Conservation (phyloP, 768 basidiomycete genomes). For the Tricholoma sp. region DNA sequence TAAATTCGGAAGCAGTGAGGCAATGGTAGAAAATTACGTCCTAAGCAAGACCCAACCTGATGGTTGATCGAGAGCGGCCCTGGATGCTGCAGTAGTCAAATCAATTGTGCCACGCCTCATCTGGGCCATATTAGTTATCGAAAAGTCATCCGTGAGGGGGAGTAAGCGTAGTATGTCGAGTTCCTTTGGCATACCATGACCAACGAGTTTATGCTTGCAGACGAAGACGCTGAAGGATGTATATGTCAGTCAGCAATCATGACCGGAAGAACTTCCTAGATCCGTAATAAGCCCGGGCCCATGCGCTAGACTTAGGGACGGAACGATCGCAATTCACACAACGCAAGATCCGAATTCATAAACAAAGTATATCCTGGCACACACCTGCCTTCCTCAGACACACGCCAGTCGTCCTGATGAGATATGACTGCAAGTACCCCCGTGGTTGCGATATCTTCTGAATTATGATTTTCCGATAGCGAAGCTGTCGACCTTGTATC, state of each 20-base stretch:
- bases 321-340: neutral
- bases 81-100: conserved; percentile 17
- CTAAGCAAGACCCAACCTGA: conserved; percentile 31
- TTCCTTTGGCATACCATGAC: conserved; percentile 22
- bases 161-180: conserved; percentile 45
- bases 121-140: conserved; percentile 50
- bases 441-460: conserved; percentile 12
- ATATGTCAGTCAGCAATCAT: neutral
- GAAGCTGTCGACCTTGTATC: neutral
- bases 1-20: conserved; percentile 17
- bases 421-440: conserved; percentile 47
- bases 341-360: conserved; percentile 2
- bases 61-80: conserved; percentile 27
- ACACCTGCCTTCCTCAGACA: conserved; percentile 52
- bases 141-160: conserved; percentile 53
- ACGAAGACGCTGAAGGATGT: conserved; percentile 40
- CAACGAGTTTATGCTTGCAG: conserved; percentile 32
- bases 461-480: neutral
- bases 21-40: neutral
- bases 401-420: conserved; percentile 37
- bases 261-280: neutral
- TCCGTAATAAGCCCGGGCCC: neutral
- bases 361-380: conserved; percentile 11
- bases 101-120: conserved; percentile 35
- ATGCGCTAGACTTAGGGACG: neutral